phyloP scores from a whole-genome alignment of 179 eudicot species.

The Patellifolia procumbens region DNA sequence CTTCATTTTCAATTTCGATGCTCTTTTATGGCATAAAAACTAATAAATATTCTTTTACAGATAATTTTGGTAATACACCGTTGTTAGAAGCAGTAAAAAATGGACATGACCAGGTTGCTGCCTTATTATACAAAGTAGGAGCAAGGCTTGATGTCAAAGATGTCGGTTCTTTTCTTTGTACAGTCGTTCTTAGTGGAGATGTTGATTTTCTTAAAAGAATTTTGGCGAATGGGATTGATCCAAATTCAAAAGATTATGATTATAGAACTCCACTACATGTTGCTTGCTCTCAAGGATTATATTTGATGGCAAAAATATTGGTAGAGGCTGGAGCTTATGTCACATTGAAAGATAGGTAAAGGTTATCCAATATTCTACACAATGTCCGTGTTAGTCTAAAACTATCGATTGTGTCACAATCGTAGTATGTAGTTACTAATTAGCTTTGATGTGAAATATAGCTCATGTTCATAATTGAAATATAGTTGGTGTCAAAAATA shows the following conservation, averaged over 20 bases:
- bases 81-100: slow-evolving; percentile 70
- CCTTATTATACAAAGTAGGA: slow-evolving; percentile 49
- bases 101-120: slow-evolving; percentile 64
- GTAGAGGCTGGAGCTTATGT: slow-evolving; percentile 72
- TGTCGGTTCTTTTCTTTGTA: slow-evolving; percentile 60
- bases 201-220: slow-evolving; percentile 49
- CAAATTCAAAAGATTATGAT: slow-evolving; percentile 67
- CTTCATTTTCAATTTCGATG: background rate
- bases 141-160: slow-evolving; percentile 49
- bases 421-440: background rate
- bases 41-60: slow-evolving; percentile 31
- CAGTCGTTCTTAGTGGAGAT: slow-evolving; percentile 58
- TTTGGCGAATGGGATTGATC: slow-evolving; percentile 58
- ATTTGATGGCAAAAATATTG: slow-evolving; percentile 47
- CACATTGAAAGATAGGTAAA: slow-evolving; percentile 63
- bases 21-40: background rate
- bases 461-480: background rate
- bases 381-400: background rate
- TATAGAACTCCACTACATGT: slow-evolving; percentile 77
- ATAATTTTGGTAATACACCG: slow-evolving; percentile 66
- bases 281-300: slow-evolving; percentile 69
- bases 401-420: background rate
- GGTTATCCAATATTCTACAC: no score
- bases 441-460: background rate
- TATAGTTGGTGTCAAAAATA: no score